Evolutionary conservation across 441 rosid species (phyloP).

Genomic region (Erysimum pusillum): DNA sequence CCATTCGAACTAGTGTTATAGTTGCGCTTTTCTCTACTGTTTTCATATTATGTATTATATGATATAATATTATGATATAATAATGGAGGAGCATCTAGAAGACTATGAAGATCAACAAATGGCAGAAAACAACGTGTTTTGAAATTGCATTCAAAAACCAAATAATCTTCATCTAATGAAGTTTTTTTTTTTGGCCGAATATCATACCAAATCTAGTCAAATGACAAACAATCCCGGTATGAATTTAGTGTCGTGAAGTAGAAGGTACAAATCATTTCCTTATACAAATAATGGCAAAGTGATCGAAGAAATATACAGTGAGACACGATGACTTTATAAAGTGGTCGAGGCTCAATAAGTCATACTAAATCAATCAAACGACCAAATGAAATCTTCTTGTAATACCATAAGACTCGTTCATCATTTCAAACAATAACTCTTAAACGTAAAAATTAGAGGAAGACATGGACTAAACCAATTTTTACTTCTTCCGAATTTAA

Average conservation of each 20-base stretch:
- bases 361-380: background rate
- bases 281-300: background rate
- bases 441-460: background rate
- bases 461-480: background rate
- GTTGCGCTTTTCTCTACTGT: no score
- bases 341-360: background rate
- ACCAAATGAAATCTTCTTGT: background rate
- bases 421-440: background rate
- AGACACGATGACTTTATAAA: background rate
- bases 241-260: background rate
- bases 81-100: background rate
- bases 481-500: background rate
- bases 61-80: no score
- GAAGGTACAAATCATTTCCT: background rate
- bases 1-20: background rate
- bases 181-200: background rate
- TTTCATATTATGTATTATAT: no score
- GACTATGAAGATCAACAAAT: background rate
- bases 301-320: background rate
- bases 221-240: background rate
- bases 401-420: background rate
- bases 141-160: background rate
- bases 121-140: background rate
- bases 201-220: background rate
- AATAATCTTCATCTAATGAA: background rate